phyloP scores from a whole-genome alignment of 176 grass and related monocot genomes.

The Eragrostis nindensis region DNA sequence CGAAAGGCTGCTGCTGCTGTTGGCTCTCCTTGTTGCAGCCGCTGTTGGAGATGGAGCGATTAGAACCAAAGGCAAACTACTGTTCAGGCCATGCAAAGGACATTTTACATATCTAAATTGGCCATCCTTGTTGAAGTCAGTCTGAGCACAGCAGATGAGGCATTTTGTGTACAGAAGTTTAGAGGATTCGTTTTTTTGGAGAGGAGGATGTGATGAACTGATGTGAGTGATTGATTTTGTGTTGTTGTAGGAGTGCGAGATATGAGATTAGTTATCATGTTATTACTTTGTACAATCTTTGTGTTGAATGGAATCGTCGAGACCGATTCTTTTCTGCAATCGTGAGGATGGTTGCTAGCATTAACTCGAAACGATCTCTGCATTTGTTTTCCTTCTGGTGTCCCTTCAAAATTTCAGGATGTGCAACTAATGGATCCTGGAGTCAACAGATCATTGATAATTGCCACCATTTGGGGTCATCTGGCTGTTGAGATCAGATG shows the following conservation, averaged over 20 bases:
- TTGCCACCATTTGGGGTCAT: not conserved
- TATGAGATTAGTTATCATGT: constrained; percentile 2
- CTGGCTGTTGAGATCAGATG: not conserved
- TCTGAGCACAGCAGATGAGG: constrained; percentile 7
- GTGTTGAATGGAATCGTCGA: not conserved
- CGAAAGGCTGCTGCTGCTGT: too few species aligned
- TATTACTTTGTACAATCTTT: constrained; percentile 14
- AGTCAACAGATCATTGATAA: too few species aligned
- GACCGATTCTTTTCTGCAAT: not conserved
- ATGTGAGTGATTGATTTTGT: not conserved
- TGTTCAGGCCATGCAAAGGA: too few species aligned
- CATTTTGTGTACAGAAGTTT: constrained; percentile 42
- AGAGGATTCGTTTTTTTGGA: constrained; percentile 26
- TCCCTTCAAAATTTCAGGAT: not conserved
- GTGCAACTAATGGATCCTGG: too few species aligned
- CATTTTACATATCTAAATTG: too few species aligned
- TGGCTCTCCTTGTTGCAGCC: too few species aligned
- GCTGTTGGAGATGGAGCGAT: too few species aligned
- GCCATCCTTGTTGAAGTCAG: too few species aligned
- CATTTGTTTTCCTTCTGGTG: too few species aligned
- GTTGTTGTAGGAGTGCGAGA: constrained; percentile 14
- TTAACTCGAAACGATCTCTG: not conserved
- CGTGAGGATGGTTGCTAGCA: not conserved
- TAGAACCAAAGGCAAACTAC: too few species aligned
- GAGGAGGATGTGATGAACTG: constrained; percentile 19